Evolutionary conservation across 1,284 basidiomycete genomes (phyloP), one percentile per base, ranked within the genome.

Genomic region (Ceratobasidium sp.): DNA sequence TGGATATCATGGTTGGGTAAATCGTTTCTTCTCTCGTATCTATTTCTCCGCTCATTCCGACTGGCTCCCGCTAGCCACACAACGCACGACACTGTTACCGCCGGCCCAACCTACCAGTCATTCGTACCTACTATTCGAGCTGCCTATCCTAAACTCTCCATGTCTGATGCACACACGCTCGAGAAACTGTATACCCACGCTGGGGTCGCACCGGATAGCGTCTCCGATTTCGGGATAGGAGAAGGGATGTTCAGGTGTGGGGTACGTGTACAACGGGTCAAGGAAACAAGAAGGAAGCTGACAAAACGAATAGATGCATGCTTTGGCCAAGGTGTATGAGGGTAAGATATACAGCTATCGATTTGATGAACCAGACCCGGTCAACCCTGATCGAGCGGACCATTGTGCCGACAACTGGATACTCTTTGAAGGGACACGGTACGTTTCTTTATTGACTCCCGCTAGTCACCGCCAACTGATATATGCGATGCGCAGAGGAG

Each of bases 1-100:
- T 89, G 2, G 85, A 87, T 21, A 76, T 88, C 1, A 85, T 89
- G 43, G 84, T 87, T 48, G 87, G 87, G 87, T 88, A 77, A 50
- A 83, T 18, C n/a, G 58, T n/a, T 23, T 36, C 55, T 39, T 14
- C 55, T n/a, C 16, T 41, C 32, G 3, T 26, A 9, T 16, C 10
- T 14, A 16, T 12, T 12, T 36, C 26, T 36, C 16, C 5, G 30
- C 30, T 12, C 36, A 58, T 4, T 39, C 2, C 6, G n/a, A 34
- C 36, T 1, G 12, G 14, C n/a, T n/a, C 32, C 32, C 21, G 5
- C 28, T 18, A 70, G 67, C 14, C 53, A 70, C 57, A 58, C 67
- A n/a, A 70, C 67, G 0, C 67, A 70, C 41, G 67, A 70, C 30
- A 36, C 48, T 2, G 67, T 58, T 36, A 58, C 45, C 18, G 21